Evolutionary conservation across 441 rosid genomes (phyloP).

Genomic region (Gossypium schwendimanii): DNA sequence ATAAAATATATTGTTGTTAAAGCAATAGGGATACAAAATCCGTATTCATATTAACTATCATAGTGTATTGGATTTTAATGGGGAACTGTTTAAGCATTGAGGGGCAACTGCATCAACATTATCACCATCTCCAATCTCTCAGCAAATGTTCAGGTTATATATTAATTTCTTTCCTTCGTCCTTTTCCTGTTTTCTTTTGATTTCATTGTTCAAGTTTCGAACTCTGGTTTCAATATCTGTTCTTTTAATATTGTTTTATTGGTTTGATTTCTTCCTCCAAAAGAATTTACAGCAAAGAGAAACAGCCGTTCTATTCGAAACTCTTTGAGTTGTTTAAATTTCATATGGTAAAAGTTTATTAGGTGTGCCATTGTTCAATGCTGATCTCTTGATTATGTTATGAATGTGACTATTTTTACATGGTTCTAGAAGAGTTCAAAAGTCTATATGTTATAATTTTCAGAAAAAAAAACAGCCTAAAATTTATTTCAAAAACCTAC

Average conservation of each 20-base stretch:
- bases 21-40: background rate
- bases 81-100: conserved; percentile 77
- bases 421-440: background rate
- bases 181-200: background rate
- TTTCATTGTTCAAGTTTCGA: background rate
- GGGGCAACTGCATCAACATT: conserved; percentile 24
- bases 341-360: background rate
- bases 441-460: background rate
- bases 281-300: background rate
- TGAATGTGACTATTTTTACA: background rate
- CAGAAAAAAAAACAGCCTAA: background rate
- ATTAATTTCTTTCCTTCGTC: too few relatives aligned
- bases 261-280: background rate
- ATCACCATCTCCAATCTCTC: conserved; percentile 17
- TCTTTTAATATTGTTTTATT: background rate
- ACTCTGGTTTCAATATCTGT: background rate
- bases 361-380: background rate
- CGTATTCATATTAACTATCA: conserved; percentile 2
- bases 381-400: background rate
- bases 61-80: conserved; percentile 39
- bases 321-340: background rate
- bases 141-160: conserved; percentile 27
- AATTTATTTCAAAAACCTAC: background rate
- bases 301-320: background rate
- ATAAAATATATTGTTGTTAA: conserved; percentile 16